Conservation (phyloP, 1,284 basidiomycete species). For the Rhodotorula sp. region DNA sequence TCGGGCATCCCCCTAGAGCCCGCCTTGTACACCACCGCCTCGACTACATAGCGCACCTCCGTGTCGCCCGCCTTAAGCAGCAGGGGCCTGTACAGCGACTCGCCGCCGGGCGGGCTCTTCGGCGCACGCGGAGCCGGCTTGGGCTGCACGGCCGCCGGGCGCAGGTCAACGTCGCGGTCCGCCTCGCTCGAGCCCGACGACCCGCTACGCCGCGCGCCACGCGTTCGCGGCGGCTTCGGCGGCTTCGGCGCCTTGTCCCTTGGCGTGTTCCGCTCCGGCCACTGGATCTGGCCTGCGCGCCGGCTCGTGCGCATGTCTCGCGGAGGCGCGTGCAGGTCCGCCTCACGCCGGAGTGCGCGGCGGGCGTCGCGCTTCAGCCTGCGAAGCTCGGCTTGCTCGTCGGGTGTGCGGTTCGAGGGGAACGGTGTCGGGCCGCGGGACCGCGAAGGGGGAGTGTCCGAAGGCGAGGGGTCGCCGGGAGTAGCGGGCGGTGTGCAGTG, state of each 20-base stretch:
- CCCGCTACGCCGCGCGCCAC: neutral
- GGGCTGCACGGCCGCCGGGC: neutral
- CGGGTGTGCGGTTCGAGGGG: constrained; percentile 22
- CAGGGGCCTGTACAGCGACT: constrained; percentile 7
- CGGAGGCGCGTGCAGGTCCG: neutral
- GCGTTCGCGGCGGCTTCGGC: constrained; percentile 14
- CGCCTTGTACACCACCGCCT: constrained; percentile 33
- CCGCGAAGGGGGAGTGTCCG: neutral
- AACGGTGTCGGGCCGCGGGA: constrained; percentile 9
- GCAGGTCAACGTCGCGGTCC: neutral
- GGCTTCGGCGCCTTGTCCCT: constrained; percentile 11
- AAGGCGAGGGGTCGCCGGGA: neutral
- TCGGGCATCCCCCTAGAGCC: neutral
- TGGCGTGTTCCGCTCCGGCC: constrained; percentile 1
- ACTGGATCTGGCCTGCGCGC: neutral
- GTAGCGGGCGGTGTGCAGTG: constrained; percentile 49
- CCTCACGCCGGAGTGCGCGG: neutral
- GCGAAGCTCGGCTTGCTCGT: constrained; percentile 28
- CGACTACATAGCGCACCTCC: constrained; percentile 36
- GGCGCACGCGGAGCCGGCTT: neutral
- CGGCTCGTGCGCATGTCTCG: neutral
- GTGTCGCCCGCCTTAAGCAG: constrained; percentile 9
- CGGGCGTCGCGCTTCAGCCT: constrained; percentile 36
- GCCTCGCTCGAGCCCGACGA: neutral
- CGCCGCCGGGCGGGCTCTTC: neutral